These are phyloP conservation scores for Madurella mycetomatis DNA, from an alignment of 2,329 filamentous ascomycete species.

Conservation along the genomic window DNA sequence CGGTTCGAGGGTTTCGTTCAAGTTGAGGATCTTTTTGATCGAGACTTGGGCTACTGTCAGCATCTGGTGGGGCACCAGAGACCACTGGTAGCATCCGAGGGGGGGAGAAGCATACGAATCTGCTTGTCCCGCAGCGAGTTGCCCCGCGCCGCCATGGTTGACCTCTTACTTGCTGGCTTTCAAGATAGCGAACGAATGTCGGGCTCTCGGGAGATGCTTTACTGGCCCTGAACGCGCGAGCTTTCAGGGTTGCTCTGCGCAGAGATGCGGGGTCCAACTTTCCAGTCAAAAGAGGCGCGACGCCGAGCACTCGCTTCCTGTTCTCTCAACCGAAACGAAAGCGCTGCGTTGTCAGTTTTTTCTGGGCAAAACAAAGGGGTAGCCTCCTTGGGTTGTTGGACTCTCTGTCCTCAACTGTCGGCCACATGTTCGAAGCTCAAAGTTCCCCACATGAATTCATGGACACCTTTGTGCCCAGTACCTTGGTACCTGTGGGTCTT, in stretches of 20 bases:
- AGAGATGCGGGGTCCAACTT: background rate
- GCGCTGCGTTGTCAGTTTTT: background rate
- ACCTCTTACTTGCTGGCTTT: background rate
- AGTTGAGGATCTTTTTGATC: constrained; percentile 90
- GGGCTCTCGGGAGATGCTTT: background rate
- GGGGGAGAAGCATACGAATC: constrained; percentile 36
- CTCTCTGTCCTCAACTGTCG: constrained; percentile 9
- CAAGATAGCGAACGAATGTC: background rate
- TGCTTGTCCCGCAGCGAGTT: constrained; percentile 49
- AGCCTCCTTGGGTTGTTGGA: constrained; percentile 1
- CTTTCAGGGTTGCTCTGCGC: background rate
- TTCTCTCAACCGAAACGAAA: background rate
- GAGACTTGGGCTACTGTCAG: constrained; percentile 55
- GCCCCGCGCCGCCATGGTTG: constrained; percentile 43
- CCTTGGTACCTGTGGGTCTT: constrained; percentile 1
- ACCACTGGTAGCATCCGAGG: background rate
- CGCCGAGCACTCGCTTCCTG: background rate
- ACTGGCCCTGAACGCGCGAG: background rate
- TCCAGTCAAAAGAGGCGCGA: background rate
- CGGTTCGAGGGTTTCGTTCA: constrained; percentile 69
- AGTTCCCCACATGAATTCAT: constrained; percentile 22
- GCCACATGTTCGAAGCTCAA: constrained; percentile 18
- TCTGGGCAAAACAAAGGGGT: background rate
- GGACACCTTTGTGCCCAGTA: constrained; percentile 19
- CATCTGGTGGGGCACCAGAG: background rate